phyloP scores from a whole-genome alignment of 768 basidiomycete species.

The Amanita rimosa region DNA sequence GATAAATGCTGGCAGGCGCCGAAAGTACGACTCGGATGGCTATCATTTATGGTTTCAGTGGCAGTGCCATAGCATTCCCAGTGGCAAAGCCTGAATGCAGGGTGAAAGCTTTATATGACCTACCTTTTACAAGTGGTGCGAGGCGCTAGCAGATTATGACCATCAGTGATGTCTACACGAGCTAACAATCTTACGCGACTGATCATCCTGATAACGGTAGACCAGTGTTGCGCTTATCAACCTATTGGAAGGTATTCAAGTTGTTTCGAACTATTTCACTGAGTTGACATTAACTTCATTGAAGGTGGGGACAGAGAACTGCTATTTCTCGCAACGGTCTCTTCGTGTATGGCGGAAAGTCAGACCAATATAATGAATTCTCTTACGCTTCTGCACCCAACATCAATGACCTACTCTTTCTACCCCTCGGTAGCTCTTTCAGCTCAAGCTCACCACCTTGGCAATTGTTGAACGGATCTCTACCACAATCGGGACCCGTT shows the following conservation, averaged over 20 bases:
- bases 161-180: background rate
- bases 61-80: too few relatives aligned
- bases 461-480: conserved; percentile 39
- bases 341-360: conserved; percentile 74
- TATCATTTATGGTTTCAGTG: too few relatives aligned
- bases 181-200: background rate
- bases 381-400: conserved; percentile 70
- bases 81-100: too few relatives aligned
- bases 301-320: conserved; percentile 79
- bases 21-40: too few relatives aligned
- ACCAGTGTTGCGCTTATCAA: background rate
- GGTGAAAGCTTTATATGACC: background rate
- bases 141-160: background rate
- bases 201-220: background rate
- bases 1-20: background rate
- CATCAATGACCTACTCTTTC: conserved; percentile 54
- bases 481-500: conserved; percentile 44
- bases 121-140: too few relatives aligned
- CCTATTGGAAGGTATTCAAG: conserved; percentile 2
- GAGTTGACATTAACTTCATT: background rate
- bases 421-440: conserved; percentile 57
- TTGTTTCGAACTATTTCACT: background rate
- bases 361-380: conserved; percentile 54
- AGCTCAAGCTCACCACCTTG: conserved; percentile 55
- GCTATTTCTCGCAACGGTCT: conserved; percentile 47